A percentile compares a stretch with the other conserved stretches of the same genome.
These are phyloP conservation scores for Hanseniaspora pseudoguilliermondii DNA, from an alignment of 805 yeast genomes.

Conservation along the genomic window DNA sequence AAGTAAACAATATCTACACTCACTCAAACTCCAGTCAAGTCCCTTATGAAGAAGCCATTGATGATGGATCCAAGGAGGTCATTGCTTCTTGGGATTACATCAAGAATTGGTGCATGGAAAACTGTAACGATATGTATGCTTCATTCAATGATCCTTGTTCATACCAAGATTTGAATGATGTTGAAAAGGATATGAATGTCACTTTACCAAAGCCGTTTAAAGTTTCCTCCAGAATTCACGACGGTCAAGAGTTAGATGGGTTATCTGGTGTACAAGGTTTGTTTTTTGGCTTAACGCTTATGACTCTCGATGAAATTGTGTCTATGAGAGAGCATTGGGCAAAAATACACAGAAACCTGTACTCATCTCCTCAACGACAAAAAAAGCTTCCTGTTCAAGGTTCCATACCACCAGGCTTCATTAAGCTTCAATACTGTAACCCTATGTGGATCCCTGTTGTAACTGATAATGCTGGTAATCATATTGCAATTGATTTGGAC, in stretches of 20 bases:
- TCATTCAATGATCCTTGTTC: slow-evolving; percentile 73
- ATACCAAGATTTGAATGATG: slow-evolving; percentile 60
- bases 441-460: slow-evolving; percentile 84
- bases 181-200: slow-evolving; percentile 69
- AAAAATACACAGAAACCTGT: slow-evolving; percentile 41
- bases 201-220: slow-evolving; percentile 69
- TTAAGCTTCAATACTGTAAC: slow-evolving; percentile 73
- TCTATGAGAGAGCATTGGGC: slow-evolving; percentile 82
- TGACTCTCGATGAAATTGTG: slow-evolving; percentile 69
- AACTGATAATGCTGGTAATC: slow-evolving; percentile 82
- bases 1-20: slow-evolving; percentile 9
- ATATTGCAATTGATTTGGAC: slow-evolving; percentile 77
- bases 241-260: slow-evolving; percentile 76
- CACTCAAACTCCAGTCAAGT: slow-evolving; percentile 12
- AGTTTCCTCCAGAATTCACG: slow-evolving; percentile 69
- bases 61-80: slow-evolving; percentile 61
- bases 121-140: slow-evolving; percentile 71
- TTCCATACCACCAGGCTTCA: slow-evolving; percentile 64
- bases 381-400: slow-evolving; percentile 40
- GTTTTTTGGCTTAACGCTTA: slow-evolving; percentile 63
- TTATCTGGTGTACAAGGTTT: slow-evolving; percentile 60
- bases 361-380: slow-evolving; percentile 24
- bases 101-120: slow-evolving; percentile 65
- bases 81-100: slow-evolving; percentile 81
- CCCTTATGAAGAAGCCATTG: slow-evolving; percentile 13